Base-by-base conservation (phyloP, 2,329 filamentous ascomycete genomes). In the Sporothrix luriei region DNA sequence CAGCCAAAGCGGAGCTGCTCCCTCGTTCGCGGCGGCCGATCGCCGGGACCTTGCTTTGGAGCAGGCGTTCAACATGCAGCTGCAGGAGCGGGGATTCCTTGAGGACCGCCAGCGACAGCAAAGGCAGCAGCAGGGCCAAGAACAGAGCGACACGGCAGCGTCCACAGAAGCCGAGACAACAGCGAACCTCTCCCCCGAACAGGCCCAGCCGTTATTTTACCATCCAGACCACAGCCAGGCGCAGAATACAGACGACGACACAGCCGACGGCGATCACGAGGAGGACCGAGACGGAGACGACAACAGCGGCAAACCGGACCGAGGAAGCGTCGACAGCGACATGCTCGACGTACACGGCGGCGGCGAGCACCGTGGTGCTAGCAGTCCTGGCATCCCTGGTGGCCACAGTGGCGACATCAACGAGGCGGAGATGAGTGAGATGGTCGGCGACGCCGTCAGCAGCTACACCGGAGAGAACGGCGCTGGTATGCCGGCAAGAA, bases 381-480 rank as follows among this genome's bases (percentile, higher is more conserved):
- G 33, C n/a, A n/a, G n/a, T n/a, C n/a, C n/a, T 16, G 68, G 14
- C 3, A 29, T 21, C 75, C 78, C 55, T 72, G 69, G 33, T 75
- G 24, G 10, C 13, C 52, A 43, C 46, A 54, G 75, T 52, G 74
- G 76, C 52, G 72, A 66, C 61, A 71, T 76, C 29, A 75, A 75
- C 40, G 74, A 74, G 48, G 73, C 64, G 0, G 71, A 70, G 43
- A 69, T 72, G 71, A 72, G 66, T 55, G 70, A 68, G 52, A 68
- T 66, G 68, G 57, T 71, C 33, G 55, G 62, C 49, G 59, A 66
- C 19, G 69, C 72, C 14, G 70, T 66, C 10, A 66, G 65, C 40
- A 43, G 52, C 49, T 29, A 43, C 6, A 55, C 51, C n/a, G 21
- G 26, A 24, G 49, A 40, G 19, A 54, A 48, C 26, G 51, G 46